phyloP scores from a whole-genome alignment of 2,329 filamentous ascomycete species.

The Phyllosticta capitalensis region DNA sequence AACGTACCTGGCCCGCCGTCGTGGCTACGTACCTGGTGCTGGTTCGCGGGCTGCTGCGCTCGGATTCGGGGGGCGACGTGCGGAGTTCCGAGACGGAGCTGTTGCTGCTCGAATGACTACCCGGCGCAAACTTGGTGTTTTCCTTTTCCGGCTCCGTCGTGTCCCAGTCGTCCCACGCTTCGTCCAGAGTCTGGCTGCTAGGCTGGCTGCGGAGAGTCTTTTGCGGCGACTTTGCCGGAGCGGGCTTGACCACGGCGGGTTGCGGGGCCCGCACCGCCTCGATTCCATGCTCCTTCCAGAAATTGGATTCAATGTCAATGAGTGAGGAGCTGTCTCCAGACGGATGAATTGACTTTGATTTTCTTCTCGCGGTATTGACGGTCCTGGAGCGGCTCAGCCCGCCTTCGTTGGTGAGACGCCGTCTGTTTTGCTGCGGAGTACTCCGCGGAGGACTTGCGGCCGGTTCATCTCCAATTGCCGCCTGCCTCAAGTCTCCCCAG shows the following conservation, averaged over 20 bases:
- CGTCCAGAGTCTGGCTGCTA: conserved; percentile 37
- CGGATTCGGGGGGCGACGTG: conserved; percentile 30
- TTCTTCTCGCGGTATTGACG: background rate
- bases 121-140: conserved; percentile 19
- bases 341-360: conserved; percentile 5
- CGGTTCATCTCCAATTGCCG: conserved; percentile 89
- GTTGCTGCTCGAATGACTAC: conserved; percentile 29
- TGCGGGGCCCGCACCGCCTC: conserved; percentile 23
- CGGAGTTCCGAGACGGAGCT: conserved; percentile 42
- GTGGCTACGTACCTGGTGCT: conserved; percentile 40
- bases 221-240: conserved; percentile 26
- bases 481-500: conserved; percentile 88
- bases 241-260: conserved; percentile 17
- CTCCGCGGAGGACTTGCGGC: conserved; percentile 37
- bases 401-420: conserved; percentile 4
- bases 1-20: conserved; percentile 10
- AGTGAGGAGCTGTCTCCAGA: conserved; percentile 17
- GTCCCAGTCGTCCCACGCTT: conserved; percentile 49
- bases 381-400: conserved; percentile 5
- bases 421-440: background rate
- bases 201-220: conserved; percentile 25
- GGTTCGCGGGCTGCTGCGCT: conserved; percentile 41
- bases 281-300: conserved; percentile 35
- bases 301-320: conserved; percentile 31
- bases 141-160: background rate